These are phyloP conservation scores for Pleurotus platypus DNA, from an alignment of 768 basidiomycete genomes.

Conservation along the genomic window DNA sequence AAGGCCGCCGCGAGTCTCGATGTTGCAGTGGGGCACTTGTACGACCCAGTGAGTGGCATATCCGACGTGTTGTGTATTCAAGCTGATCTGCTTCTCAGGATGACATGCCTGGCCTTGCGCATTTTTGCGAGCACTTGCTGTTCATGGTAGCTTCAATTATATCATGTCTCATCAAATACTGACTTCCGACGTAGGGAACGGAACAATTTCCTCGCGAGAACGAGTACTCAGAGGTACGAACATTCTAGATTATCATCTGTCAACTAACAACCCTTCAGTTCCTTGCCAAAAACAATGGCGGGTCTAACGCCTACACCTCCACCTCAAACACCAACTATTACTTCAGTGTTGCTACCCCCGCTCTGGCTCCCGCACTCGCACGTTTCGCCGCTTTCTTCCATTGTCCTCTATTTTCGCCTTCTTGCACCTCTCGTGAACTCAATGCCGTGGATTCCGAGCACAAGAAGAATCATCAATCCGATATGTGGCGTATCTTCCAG, in stretches of 20 bases:
- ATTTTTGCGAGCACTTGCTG: constrained; percentile 93
- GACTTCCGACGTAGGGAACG: constrained; percentile 54
- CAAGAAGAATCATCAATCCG: constrained; percentile 91
- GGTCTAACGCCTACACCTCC: constrained; percentile 90
- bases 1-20: constrained; percentile 94
- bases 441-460: constrained; percentile 97
- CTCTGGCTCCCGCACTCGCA: constrained; percentile 65
- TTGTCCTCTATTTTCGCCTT: constrained; percentile 83
- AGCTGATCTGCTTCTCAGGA: constrained; percentile 36
- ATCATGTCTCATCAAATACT: constrained; percentile 2
- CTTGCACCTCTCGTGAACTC: constrained; percentile 84
- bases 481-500: constrained; percentile 94
- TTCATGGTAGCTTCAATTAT: constrained; percentile 72
- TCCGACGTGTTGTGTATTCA: background rate
- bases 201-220: constrained; percentile 87
- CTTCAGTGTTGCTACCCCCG: constrained; percentile 65
- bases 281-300: constrained; percentile 77
- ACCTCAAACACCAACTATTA: constrained; percentile 90
- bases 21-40: constrained; percentile 91
- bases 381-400: constrained; percentile 89
- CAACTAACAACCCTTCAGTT: constrained; percentile 38
- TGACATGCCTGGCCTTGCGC: constrained; percentile 91
- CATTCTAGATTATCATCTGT: background rate
- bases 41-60: constrained; percentile 71
- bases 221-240: constrained; percentile 80